Conservation (phyloP, 768 basidiomycete species). For the Calocera viscosa region DNA sequence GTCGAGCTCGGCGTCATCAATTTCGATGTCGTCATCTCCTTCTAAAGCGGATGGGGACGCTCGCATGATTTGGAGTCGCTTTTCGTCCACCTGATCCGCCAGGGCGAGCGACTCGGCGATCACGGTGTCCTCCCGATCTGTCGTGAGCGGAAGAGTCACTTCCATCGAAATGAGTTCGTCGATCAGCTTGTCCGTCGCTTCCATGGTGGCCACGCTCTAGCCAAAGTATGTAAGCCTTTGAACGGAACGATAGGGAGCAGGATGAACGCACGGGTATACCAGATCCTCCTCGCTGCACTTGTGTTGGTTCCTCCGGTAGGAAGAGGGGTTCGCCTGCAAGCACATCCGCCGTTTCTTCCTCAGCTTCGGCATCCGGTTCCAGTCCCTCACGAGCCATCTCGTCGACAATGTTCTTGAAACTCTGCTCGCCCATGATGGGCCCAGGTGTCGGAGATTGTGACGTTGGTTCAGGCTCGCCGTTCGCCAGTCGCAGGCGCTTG, state of each 20-base stretch:
- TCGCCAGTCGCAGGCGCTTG: background rate
- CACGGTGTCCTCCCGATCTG: conserved; percentile 36
- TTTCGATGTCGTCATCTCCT: conserved; percentile 52
- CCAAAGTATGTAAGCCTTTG: background rate
- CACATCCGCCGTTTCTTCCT: background rate
- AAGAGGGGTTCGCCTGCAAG: background rate
- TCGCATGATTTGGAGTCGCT: conserved; percentile 39
- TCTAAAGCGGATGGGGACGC: conserved; percentile 30
- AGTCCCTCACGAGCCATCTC: background rate
- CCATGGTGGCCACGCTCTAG: background rate
- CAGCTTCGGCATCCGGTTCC: background rate
- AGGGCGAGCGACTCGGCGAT: conserved; percentile 9
- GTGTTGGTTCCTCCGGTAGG: background rate
- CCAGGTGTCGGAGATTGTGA: background rate
- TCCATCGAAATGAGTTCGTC: conserved; percentile 55
- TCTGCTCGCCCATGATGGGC: background rate
- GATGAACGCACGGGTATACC: background rate
- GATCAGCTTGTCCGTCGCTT: conserved; percentile 43
- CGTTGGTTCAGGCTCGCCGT: background rate
- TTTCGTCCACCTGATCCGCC: conserved; percentile 47
- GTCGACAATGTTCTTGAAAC: background rate
- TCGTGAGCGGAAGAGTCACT: conserved; percentile 52
- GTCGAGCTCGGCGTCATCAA: conserved; percentile 89
- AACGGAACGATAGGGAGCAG: background rate
- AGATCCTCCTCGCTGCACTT: background rate